Evolutionary conservation across 805 yeast species (phyloP), one percentile per base, ranked within the genome.

Genomic region (Yarrowia deformans): DNA sequence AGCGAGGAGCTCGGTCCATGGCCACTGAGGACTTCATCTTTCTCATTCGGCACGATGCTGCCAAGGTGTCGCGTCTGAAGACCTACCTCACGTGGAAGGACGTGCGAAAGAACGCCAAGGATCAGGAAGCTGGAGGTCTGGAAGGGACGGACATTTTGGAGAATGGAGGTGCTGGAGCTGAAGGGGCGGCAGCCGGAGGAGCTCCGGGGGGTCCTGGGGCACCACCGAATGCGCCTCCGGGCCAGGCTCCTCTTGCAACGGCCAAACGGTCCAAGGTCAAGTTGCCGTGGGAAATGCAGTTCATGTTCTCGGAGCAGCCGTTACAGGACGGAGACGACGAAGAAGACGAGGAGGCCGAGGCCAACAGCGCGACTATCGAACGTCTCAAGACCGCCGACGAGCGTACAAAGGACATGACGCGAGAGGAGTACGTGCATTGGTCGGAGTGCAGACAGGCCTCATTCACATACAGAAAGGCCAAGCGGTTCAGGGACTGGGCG

Each of bases 341-440:
- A 10, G 98, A 93, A 74, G 97, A 91, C 50, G 97, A 90, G 67
- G 98, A 93, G 75, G 85, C 89, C 72, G 97, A 93, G 61, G 97
- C 97, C 5, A 89, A 92, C 42, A 78, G 89, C 37, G 95, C 97
- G 0, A 91, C 97, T n/a, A 80, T 92, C 77, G 92, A 93, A 77
- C 82, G 98, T 70, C 83, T 95, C 72, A 92, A 93, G 75, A 88
- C 87, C 78, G 98, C 98, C 4, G 99, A 95, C 79, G 97, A 95
- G 66, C 84, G 99, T 71, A 95, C 99, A 0, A 86, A 83, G 72
- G 85, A 89, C 73, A 95, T 95, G 99, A 95, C 99, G 0, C 90
- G 88, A 75, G 97, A 95, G 74, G 99, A 95, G 77, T 95, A 95
- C 75, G 99, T 93, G 18, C 99, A 95, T 77, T 95, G 98, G 98